phyloP scores from a whole-genome alignment of 352 stramenopile species.

The Pythium myriotylum region DNA sequence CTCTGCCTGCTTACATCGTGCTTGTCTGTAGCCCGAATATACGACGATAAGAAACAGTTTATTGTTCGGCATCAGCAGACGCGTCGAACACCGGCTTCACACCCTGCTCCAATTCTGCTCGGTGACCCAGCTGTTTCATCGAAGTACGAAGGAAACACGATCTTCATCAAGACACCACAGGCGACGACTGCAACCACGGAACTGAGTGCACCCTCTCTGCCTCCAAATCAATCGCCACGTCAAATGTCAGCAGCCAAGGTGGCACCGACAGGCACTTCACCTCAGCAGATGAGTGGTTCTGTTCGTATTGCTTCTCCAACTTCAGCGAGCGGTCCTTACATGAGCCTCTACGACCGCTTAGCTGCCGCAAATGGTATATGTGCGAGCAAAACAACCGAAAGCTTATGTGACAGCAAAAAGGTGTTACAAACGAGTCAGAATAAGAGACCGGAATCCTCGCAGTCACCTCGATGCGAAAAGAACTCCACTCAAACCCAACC shows the following conservation, averaged over 20 bases:
- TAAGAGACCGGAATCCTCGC: conserved; percentile 6
- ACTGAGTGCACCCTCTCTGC: conserved; percentile 21
- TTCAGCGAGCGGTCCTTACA: conserved; percentile 31
- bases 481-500: not conserved
- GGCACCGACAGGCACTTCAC: not conserved
- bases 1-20: not conserved
- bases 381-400: conserved; percentile 3
- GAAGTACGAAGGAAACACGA: conserved; percentile 53
- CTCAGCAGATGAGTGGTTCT: not conserved
- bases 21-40: conserved; percentile 52
- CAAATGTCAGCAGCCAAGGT: not conserved
- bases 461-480: conserved; percentile 16
- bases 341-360: conserved; percentile 73
- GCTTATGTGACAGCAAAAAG: not conserved
- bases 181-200: conserved; percentile 32
- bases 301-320: conserved; percentile 15
- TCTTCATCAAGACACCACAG: conserved; percentile 56
- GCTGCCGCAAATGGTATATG: conserved; percentile 50
- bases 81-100: conserved; percentile 41
- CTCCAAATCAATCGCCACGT: conserved; percentile 7
- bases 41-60: conserved; percentile 83
- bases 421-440: not conserved
- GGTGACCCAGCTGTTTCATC: conserved; percentile 33
- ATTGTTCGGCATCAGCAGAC: conserved; percentile 60
- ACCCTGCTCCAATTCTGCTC: conserved; percentile 37